Evolutionary conservation across 148 eudicot species (phyloP).

Genomic region (Gaultheria prostrata): DNA sequence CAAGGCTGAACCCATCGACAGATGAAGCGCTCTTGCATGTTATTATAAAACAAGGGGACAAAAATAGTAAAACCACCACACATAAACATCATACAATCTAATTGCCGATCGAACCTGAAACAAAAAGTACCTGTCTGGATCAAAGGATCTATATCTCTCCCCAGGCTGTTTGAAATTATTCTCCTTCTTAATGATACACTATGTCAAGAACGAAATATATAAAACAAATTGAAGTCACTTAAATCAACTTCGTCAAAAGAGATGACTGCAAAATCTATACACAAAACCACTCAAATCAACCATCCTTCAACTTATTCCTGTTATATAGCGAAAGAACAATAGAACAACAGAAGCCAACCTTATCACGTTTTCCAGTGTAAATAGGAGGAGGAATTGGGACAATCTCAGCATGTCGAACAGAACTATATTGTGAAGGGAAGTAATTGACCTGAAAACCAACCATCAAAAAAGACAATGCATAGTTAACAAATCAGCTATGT

Average conservation of each 20-base stretch:
- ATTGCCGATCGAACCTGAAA: not conserved
- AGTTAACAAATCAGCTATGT: not conserved
- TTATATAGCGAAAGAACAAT: not conserved
- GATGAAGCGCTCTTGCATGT: constrained; percentile 34
- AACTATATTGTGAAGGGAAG: constrained; percentile 91
- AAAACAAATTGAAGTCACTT: not conserved
- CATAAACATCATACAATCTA: not conserved
- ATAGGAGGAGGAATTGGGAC: constrained; percentile 61
- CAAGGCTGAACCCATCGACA: constrained; percentile 28
- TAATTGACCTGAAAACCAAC: constrained; percentile 57
- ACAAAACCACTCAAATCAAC: not conserved
- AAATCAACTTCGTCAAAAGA: not conserved
- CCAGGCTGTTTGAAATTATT: constrained; percentile 17
- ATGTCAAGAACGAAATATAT: not conserved
- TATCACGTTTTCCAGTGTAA: constrained; percentile 72
- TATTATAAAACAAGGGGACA: not conserved
- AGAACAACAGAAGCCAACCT: constrained; percentile 36
- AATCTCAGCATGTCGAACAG: constrained; percentile 87
- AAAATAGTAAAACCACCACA: not conserved
- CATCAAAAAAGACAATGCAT: not conserved
- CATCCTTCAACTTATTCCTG: not conserved
- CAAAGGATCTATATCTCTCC: constrained; percentile 11
- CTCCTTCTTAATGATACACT: constrained; percentile 14
- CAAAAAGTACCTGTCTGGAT: constrained; percentile 7
- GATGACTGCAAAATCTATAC: not conserved